Percentiles rank a stretch among this genome's conserved stretches.
These are phyloP conservation scores for Ceratobasidium sp. DNA, from an alignment of 1,284 basidiomycete genomes.

Conservation along the genomic window DNA sequence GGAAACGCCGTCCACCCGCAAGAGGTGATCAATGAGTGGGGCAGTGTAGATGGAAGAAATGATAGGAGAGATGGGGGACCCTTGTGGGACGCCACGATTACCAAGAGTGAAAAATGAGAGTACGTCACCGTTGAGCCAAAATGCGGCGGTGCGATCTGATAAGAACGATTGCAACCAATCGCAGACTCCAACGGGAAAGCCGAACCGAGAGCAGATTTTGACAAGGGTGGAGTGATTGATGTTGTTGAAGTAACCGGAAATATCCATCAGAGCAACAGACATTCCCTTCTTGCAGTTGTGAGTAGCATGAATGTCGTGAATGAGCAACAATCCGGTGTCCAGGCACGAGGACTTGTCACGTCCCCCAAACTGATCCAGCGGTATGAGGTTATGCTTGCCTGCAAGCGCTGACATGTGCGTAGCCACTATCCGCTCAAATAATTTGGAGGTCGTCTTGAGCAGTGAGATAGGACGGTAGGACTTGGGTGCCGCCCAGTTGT, in stretches of 20 bases:
- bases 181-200: too few relatives aligned
- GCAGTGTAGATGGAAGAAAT: conserved; percentile 28
- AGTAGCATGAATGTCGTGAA: too few relatives aligned
- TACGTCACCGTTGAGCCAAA: conserved; percentile 45
- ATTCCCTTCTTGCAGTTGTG: too few relatives aligned
- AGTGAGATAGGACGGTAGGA: conserved; percentile 55
- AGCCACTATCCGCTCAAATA: too few relatives aligned
- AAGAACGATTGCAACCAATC: too few relatives aligned
- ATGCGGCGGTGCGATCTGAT: conserved; percentile 46
- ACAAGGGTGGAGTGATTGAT: too few relatives aligned
- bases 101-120: too few relatives aligned
- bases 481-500: conserved; percentile 49
- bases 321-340: too few relatives aligned
- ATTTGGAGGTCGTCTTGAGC: conserved; percentile 44
- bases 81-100: conserved; percentile 36
- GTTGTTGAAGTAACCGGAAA: too few relatives aligned
- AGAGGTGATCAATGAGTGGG: not conserved
- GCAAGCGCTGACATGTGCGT: too few relatives aligned
- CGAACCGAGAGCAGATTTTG: too few relatives aligned
- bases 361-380: conserved; percentile 50
- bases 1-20: not conserved
- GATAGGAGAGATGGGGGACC: conserved; percentile 31
- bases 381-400: conserved; percentile 44
- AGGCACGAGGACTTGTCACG: not conserved
- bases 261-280: too few relatives aligned